Base-by-base conservation (phyloP, 208 protist genomes). In the Tetramitus jugosus region DNA sequence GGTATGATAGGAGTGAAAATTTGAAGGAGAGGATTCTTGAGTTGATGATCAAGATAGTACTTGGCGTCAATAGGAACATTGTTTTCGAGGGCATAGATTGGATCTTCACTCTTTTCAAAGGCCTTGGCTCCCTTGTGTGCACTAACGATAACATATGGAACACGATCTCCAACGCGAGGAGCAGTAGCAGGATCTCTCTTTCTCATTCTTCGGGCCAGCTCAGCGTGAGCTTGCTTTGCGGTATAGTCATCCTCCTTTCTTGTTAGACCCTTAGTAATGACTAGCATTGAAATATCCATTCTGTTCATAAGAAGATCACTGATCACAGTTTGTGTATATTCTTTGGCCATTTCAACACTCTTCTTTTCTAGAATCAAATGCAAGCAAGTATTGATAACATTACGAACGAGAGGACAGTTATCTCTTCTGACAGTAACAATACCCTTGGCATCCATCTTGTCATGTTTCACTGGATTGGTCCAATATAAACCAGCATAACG, bases 31-130 rank as follows among this genome's bases (percentile, higher is more conserved):
- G 96, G 96, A 29, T 89, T 85, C 39, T 76, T 74, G 2, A 98
- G 80, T 87, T 98, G 94, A 82, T 98, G 86, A 56, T 98, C 89
- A 0, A 98, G 81, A 79, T 98, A 98, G 80, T 98, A 95, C 52
- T 93, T 71, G 33, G 86, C 85, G 78, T 98, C 96, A 33, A 99
- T 90, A 13, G 89, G 90, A 10, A 98, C 81, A 77, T 93, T 94
- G 68, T 98, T 88, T 56, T 98, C 88, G 13, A 99, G 83, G 0
- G 94, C 98, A 83, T 98, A 99, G 13, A 99, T 94, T 26, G 98
- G 98, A 85, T 99, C 98, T 88, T 99, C 98, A n/a, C 93, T 94
- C 60, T 97, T 98, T 79, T 99, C 98, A 82, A 96, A 99, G 23
- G 94, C 94, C 79, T 97, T 97, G 65, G 93, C 87, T 39, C 82